These are phyloP conservation scores for Leptodermis oblonga DNA, from an alignment of 257 asterid species.

Conservation along the genomic window DNA sequence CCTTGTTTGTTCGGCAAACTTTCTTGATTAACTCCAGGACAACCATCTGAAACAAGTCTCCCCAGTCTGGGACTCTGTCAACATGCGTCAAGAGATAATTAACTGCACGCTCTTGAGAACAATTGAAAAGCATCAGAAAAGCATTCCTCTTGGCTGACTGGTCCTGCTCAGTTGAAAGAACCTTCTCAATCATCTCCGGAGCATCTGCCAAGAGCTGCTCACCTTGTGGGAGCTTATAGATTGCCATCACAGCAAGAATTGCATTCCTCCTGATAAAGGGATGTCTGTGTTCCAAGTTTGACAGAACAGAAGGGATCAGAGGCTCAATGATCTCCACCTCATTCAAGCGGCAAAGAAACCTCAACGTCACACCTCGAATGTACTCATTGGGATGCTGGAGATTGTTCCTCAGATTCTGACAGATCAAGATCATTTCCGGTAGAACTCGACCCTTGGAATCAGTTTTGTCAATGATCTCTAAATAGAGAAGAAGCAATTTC, in stretches of 20 bases:
- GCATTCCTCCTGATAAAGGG: constrained; percentile 82
- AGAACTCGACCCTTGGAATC: constrained; percentile 73
- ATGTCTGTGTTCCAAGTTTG: constrained; percentile 84
- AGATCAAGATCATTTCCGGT: constrained; percentile 91
- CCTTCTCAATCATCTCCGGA: constrained; percentile 88
- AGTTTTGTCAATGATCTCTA: constrained; percentile 86
- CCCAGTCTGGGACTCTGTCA: constrained; percentile 85
- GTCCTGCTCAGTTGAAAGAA: constrained; percentile 82
- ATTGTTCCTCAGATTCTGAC: constrained; percentile 84
- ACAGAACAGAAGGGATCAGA: constrained; percentile 71
- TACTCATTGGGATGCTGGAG: constrained; percentile 93
- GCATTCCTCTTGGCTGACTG: constrained; percentile 88
- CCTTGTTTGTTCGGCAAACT: constrained; percentile 90
- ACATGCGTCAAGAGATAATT: constrained; percentile 71
- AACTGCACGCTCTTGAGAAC: constrained; percentile 84
- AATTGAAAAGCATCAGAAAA: constrained; percentile 86
- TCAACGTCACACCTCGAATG: constrained; percentile 80
- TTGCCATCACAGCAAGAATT: constrained; percentile 78
- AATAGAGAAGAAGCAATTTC: constrained; percentile 63
- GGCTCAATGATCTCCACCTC: constrained; percentile 90
- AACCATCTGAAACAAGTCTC: constrained; percentile 85
- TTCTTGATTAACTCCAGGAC: constrained; percentile 81
- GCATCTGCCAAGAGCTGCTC: constrained; percentile 92
- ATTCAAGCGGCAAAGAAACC: constrained; percentile 87
- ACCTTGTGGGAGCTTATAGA: constrained; percentile 87